Evolutionary conservation across 352 stramenopile genomes (phyloP), one percentile per base, ranked within the genome.

Genomic region (Aphanomyces stellatus): DNA sequence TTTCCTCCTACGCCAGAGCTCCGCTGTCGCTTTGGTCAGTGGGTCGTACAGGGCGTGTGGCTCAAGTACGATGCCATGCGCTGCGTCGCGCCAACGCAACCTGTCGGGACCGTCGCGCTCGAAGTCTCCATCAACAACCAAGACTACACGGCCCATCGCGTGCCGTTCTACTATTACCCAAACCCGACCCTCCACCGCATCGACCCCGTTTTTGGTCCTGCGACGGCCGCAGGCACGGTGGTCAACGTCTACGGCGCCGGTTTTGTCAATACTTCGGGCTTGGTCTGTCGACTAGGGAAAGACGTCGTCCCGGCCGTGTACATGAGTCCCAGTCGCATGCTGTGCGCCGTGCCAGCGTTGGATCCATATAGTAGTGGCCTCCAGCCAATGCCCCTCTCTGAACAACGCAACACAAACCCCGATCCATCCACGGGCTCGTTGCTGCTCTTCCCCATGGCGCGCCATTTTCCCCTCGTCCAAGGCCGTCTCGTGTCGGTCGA

Each of bases 101-200:
- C 60, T 2, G 55, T 79, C 0, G 92, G 92, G 0, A 68, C 88
- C 0, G 91, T 96, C 48, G 72, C 78, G 2, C 73, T 98, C 0
- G 73, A 95, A 65, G 79, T 99, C 30, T 90, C 88, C 24, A 70
- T 87, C 43, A 98, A 99, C 71, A 88, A 83, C 31, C 92, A 98
- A 72, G 91, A 98, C 69, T 98, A 95, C 69, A 86, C 81, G 0
- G 68, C 85, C 43, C 80, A 72, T 1, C 66, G 69, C 0, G 48
- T 85, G 2, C 71, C 80, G 2, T 97, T 98, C 64, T 69, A 79
- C 22, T 97, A 89, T 71, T 97, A 97, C 70, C 71, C 79, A 5
- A 76, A 89, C 42, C 87, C 91, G 65, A 78, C 69, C 4, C 62
- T 98, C 2, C 57, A 71, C 13, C 71, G 77, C 3, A 95, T 98